Percentiles rank a stretch among this genome's conserved stretches.
Conservation (phyloP, 768 basidiomycete genomes). For the Hypholoma fasciculare region DNA sequence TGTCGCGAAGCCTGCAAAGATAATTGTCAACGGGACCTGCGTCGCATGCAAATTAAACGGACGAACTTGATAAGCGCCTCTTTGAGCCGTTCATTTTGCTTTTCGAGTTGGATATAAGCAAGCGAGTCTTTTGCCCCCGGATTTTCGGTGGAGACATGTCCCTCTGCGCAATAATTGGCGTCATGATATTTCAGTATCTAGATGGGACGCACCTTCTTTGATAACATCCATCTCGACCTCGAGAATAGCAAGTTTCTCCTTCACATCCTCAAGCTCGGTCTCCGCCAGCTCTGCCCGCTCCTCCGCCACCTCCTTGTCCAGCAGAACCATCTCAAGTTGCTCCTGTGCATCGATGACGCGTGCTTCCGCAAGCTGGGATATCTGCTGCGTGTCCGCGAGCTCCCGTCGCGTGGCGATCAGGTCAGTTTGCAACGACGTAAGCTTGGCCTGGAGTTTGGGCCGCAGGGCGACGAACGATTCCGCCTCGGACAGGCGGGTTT, state of each 20-base stretch:
- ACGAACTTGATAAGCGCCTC: conserved; percentile 85
- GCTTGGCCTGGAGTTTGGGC: conserved; percentile 91
- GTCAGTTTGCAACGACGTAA: conserved; percentile 78
- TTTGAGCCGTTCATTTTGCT: conserved; percentile 93
- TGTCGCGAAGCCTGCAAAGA: conserved; percentile 71
- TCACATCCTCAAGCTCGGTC: conserved; percentile 73
- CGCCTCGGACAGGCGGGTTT: conserved; percentile 80
- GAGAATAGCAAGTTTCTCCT: conserved; percentile 73
- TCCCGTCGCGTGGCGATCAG: conserved; percentile 74
- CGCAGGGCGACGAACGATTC: conserved; percentile 80
- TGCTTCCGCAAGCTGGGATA: conserved; percentile 69
- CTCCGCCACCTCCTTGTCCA: conserved; percentile 97
- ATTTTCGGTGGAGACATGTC: conserved; percentile 24
- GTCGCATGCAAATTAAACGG: neutral
- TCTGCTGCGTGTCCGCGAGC: conserved; percentile 73
- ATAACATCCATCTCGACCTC: conserved; percentile 86
- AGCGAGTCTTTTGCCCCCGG: conserved; percentile 53
- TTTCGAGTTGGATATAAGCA: conserved; percentile 86
- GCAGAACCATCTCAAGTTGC: conserved; percentile 90
- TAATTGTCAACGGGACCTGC: neutral
- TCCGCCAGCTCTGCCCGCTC: conserved; percentile 85
- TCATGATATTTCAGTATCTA: conserved; percentile 14
- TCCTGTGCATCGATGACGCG: conserved; percentile 80
- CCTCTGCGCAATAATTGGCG: conserved; percentile 14
- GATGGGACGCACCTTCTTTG: conserved; percentile 48